Percentiles rank a stretch among this genome's conserved stretches.
phyloP scores from a whole-genome alignment of 176 grass and related monocot genomes.

The Ampelocalamus luodianensis region DNA sequence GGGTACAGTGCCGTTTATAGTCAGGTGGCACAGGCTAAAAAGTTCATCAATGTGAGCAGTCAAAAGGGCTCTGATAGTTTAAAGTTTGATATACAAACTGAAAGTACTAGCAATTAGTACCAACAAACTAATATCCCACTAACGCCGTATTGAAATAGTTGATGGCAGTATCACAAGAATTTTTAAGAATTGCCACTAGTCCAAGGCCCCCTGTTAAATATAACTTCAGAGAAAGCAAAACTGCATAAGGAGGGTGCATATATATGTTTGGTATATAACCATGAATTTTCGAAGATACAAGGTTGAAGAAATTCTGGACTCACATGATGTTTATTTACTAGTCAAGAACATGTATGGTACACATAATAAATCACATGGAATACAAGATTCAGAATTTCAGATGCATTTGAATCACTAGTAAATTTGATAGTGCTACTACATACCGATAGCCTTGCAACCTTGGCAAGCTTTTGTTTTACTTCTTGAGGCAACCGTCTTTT shows the following conservation, averaged over 20 bases:
- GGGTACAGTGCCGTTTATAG: not conserved
- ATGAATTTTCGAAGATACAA: constrained; percentile 6
- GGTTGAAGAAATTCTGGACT: not conserved
- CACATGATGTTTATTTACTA: not conserved
- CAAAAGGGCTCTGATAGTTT: not conserved
- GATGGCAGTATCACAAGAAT: not conserved
- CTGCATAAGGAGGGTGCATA: not conserved
- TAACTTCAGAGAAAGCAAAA: constrained; percentile 23
- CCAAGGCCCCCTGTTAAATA: not conserved
- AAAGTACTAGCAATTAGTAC: constrained; percentile 8
- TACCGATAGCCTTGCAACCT: constrained; percentile 99
- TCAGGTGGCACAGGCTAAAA: not conserved
- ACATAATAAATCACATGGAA: constrained; percentile 19
- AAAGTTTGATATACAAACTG: not conserved
- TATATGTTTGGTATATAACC: constrained; percentile 13
- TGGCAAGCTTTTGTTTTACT: constrained; percentile 94
- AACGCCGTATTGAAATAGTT: constrained; percentile 2
- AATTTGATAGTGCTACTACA: constrained; percentile 42
- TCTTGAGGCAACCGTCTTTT: constrained; percentile 92
- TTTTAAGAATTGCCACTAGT: not conserved
- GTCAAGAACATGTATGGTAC: not conserved
- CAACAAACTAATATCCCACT: constrained; percentile 6
- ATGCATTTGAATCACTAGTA: constrained; percentile 26
- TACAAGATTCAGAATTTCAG: not conserved
- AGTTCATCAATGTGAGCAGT: not conserved